These are phyloP conservation scores for Begonia masoniana DNA, from an alignment of 306 rosid species.

Conservation along the genomic window DNA sequence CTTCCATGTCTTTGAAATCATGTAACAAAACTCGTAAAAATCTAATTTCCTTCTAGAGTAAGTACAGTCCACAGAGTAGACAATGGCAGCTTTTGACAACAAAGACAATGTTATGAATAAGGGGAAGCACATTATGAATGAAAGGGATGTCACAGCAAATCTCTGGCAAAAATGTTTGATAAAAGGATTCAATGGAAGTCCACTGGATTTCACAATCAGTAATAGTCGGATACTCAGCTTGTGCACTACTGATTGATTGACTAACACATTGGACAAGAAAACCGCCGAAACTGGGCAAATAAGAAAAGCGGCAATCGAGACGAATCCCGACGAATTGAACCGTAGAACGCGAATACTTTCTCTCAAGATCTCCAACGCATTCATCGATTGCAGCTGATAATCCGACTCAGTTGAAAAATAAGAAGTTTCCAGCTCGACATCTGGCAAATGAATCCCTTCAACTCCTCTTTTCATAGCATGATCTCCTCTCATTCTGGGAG, in stretches of 20 bases:
- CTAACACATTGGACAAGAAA: conserved; percentile 50
- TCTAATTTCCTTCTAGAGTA: conserved; percentile 57
- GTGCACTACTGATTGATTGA: conserved; percentile 58
- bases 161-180: conserved; percentile 69
- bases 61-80: conserved; percentile 76
- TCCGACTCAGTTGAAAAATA: conserved; percentile 15
- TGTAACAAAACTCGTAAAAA: conserved; percentile 34
- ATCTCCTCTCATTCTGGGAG: conserved; percentile 47
- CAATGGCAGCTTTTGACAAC: conserved; percentile 70
- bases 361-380: conserved; percentile 78
- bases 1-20: conserved; percentile 60
- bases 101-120: conserved; percentile 50
- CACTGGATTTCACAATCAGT: conserved; percentile 69
- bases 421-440: conserved; percentile 25
- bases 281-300: conserved; percentile 82
- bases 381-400: conserved; percentile 47
- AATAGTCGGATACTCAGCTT: conserved; percentile 52
- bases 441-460: conserved; percentile 22
- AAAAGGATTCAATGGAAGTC: conserved; percentile 69
- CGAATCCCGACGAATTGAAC: conserved; percentile 61
- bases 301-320: conserved; percentile 45
- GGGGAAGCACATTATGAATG: conserved; percentile 57
- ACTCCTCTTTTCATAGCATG: conserved; percentile 40
- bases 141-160: conserved; percentile 51
- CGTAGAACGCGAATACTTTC: conserved; percentile 77